phyloP scores from a whole-genome alignment of 2,329 filamentous ascomycete genomes.

The Escovopsis sp. region DNA sequence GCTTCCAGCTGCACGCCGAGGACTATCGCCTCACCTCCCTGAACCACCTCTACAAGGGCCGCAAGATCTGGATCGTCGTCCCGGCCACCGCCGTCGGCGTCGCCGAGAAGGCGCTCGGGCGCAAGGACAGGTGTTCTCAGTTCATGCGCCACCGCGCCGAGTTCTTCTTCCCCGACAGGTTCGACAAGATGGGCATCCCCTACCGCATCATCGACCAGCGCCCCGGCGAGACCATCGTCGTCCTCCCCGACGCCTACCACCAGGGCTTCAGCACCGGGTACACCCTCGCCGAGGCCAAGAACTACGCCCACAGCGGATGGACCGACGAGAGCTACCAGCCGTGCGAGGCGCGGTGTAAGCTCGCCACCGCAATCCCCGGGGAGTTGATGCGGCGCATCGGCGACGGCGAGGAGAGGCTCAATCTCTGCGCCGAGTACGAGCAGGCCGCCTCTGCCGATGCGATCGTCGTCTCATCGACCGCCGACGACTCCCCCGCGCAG shows the following conservation, averaged over 20 bases:
- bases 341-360: constrained; percentile 18
- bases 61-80: constrained; percentile 26
- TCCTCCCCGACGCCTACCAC: constrained; percentile 25
- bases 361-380: constrained; percentile 22
- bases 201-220: constrained; percentile 24
- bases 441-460: constrained; percentile 1
- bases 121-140: constrained; percentile 21
- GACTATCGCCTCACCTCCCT: constrained; percentile 24
- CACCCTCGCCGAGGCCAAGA: constrained; percentile 26
- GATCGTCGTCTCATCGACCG: too few relatives aligned
- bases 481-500: too few relatives aligned
- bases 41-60: constrained; percentile 25
- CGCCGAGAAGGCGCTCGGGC: constrained; percentile 20
- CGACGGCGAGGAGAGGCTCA: constrained; percentile 18
- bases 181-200: constrained; percentile 23
- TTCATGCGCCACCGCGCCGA: constrained; percentile 27
- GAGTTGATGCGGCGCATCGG: constrained; percentile 18
- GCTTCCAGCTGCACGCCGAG: constrained; percentile 26
- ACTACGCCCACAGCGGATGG: constrained; percentile 24
- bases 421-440: constrained; percentile 18
- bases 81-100: constrained; percentile 21
- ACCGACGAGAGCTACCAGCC: constrained; percentile 21
- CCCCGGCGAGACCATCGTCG: constrained; percentile 25
- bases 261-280: constrained; percentile 28
- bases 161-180: constrained; percentile 26